These are phyloP conservation scores for Botrytis fragariae DNA, from an alignment of 2,329 filamentous ascomycete species.

Conservation along the genomic window DNA sequence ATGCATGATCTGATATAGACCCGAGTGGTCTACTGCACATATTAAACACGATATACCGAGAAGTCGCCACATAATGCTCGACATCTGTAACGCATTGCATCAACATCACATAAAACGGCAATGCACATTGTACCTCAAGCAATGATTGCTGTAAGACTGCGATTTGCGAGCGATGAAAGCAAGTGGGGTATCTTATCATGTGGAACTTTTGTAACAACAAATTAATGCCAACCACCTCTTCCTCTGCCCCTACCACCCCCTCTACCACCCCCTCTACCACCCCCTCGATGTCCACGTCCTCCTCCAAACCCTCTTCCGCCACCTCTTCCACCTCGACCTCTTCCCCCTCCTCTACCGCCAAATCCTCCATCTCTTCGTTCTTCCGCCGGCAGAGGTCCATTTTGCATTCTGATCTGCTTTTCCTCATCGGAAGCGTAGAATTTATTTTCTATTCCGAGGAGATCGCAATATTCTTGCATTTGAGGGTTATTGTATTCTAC, in stretches of 20 bases:
- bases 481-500: slow-evolving; percentile 85
- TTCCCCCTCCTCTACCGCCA: slow-evolving; percentile 36
- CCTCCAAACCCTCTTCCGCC: slow-evolving; percentile 31
- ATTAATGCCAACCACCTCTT: slow-evolving; percentile 18
- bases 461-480: slow-evolving; percentile 74
- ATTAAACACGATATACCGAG: not conserved
- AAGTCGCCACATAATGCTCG: slow-evolving; percentile 2
- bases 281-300: slow-evolving; percentile 40
- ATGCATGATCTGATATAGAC: not conserved
- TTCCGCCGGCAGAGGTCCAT: slow-evolving; percentile 52
- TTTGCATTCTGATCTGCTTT: slow-evolving; percentile 54
- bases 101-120: not conserved
- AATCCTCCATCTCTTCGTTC: slow-evolving; percentile 34
- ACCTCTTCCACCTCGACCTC: slow-evolving; percentile 40
- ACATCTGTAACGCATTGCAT: slow-evolving; percentile 11
- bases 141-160: not conserved
- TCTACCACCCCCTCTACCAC: slow-evolving; percentile 28
- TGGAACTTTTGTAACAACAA: not conserved
- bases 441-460: slow-evolving; percentile 74
- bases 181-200: slow-evolving; percentile 28
- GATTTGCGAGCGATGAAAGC: not conserved
- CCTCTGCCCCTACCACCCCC: slow-evolving; percentile 14
- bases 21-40: not conserved
- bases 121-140: not conserved
- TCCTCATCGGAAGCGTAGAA: slow-evolving; percentile 74